A percentile compares a stretch with the other conserved stretches of the same genome.
Evolutionary conservation across 2,329 filamentous ascomycete species (phyloP).

Genomic region (Ophiocordyceps camponoti-leonardi): DNA sequence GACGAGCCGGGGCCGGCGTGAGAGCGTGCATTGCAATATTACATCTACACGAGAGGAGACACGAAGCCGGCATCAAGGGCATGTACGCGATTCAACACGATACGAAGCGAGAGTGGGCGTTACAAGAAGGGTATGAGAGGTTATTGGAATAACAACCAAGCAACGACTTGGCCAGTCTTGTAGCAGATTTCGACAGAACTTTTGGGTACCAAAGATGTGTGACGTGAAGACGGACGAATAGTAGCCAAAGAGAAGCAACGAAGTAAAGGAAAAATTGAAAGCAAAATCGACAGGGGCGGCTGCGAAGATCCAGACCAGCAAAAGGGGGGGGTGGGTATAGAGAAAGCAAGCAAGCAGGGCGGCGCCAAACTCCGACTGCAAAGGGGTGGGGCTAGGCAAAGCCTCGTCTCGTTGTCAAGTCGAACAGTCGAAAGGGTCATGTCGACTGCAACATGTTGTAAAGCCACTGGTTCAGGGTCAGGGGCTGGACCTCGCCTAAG

Average conservation of each 20-base stretch:
- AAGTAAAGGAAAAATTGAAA: too few relatives aligned
- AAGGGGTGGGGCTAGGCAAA: background rate
- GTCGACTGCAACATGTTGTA: constrained; percentile 7
- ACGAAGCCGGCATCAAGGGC: too few relatives aligned
- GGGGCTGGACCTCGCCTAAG: constrained; percentile 26
- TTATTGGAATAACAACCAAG: background rate
- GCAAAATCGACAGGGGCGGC: too few relatives aligned
- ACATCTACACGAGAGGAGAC: background rate
- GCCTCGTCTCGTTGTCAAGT: background rate
- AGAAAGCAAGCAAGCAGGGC: background rate
- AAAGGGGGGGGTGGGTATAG: background rate
- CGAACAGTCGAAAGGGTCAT: background rate
- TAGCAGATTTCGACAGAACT: background rate
- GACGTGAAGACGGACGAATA: background rate
- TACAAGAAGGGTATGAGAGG: background rate
- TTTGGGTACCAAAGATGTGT: background rate
- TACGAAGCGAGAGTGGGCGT: background rate
- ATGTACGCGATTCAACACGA: too few relatives aligned
- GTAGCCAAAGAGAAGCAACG: background rate
- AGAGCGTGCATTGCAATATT: background rate
- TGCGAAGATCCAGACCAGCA: background rate
- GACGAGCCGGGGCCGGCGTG: background rate
- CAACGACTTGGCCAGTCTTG: background rate
- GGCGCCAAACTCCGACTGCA: background rate
- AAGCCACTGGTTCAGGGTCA: constrained; percentile 38